A percentile compares a stretch with the other conserved stretches of the same genome.
phyloP scores from a whole-genome alignment of 208 protist genomes.

The Wallacemonas sp. region DNA sequence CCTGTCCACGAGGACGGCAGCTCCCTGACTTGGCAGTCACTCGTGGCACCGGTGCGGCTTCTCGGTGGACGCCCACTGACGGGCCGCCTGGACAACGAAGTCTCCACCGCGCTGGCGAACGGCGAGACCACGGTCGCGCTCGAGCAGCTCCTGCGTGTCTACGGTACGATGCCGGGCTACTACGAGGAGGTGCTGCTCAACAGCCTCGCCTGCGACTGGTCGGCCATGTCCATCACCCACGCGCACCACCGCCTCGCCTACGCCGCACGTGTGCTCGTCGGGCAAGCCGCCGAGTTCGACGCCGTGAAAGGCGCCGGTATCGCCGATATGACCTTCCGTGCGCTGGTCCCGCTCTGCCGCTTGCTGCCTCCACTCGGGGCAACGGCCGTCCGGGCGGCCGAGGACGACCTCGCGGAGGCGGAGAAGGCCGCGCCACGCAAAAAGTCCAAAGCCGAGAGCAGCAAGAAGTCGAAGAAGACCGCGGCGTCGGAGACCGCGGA shows the following conservation, averaged over 20 bases:
- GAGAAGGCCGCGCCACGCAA: background rate
- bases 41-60: background rate
- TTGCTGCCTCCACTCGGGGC: conserved; percentile 48
- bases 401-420: background rate
- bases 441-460: conserved; percentile 17
- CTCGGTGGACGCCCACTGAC: conserved; percentile 5
- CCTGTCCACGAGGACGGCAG: conserved; percentile 1
- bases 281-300: conserved; percentile 48
- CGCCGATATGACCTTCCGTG: conserved; percentile 61
- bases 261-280: conserved; percentile 48
- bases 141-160: conserved; percentile 57
- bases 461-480: conserved; percentile 6
- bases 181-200: conserved; percentile 71
- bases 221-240: conserved; percentile 60
- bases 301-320: conserved; percentile 51
- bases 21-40: conserved; percentile 7
- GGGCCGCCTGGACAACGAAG: conserved; percentile 59
- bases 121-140: conserved; percentile 56
- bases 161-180: conserved; percentile 39
- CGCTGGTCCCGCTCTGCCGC: conserved; percentile 36
- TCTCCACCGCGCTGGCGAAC: conserved; percentile 65
- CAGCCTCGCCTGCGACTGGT: conserved; percentile 64
- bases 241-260: conserved; percentile 77
- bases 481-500: background rate
- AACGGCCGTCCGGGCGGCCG: conserved; percentile 2